These are phyloP conservation scores for Phoma sp. DNA, from an alignment of 2,329 filamentous ascomycete genomes.

Conservation along the genomic window DNA sequence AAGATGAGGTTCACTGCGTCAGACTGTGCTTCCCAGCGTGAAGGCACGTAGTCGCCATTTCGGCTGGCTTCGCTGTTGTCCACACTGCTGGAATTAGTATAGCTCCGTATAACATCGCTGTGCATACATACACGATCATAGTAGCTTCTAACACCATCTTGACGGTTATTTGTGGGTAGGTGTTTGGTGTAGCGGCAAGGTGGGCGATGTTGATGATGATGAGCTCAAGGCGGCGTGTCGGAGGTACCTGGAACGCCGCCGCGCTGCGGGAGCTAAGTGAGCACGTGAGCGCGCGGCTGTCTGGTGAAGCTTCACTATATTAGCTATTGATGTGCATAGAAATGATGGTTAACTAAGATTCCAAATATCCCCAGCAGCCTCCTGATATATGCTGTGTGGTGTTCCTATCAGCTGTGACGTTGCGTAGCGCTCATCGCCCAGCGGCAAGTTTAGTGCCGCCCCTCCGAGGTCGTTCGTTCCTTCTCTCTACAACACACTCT, in stretches of 20 bases:
- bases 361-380: too few relatives aligned
- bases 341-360: too few relatives aligned
- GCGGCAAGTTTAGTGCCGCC: constrained; percentile 2
- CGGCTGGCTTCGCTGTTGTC: constrained; percentile 99
- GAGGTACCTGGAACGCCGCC: constrained; percentile 25
- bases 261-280: constrained; percentile 6
- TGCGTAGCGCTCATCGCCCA: background rate
- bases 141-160: constrained; percentile 99
- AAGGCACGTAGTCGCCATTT: constrained; percentile 91
- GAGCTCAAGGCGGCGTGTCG: constrained; percentile 33
- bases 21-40: constrained; percentile 93
- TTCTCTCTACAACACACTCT: constrained; percentile 25
- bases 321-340: too few relatives aligned
- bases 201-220: constrained; percentile 26
- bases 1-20: constrained; percentile 96
- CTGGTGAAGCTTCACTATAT: constrained; percentile 13
- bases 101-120: background rate
- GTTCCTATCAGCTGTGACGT: background rate
- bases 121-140: constrained; percentile 77
- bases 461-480: constrained; percentile 15
- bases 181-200: constrained; percentile 16
- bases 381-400: background rate
- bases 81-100: constrained; percentile 62
- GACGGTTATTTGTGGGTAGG: constrained; percentile 44
- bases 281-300: constrained; percentile 11